Percentiles rank a stretch among this genome's conserved stretches.
Conservation (phyloP, 345 rosid species). For the Aurinia saxatilis region DNA sequence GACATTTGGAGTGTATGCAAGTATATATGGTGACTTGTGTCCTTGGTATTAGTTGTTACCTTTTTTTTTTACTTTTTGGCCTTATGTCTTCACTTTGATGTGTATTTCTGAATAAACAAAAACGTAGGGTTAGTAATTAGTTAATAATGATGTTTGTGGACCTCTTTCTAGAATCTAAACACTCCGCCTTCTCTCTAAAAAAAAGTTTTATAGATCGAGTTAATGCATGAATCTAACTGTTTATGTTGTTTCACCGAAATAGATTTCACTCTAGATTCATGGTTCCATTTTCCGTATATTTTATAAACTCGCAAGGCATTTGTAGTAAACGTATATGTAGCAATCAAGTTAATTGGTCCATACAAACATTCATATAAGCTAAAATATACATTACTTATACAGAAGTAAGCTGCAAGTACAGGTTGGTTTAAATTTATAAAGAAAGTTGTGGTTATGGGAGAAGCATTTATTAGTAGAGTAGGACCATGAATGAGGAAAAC, state of each 20-base stretch:
- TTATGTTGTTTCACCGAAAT: too few relatives aligned
- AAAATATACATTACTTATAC: neutral
- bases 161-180: too few relatives aligned
- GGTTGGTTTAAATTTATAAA: neutral
- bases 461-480: constrained; percentile 7
- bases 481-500: neutral
- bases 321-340: neutral
- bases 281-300: too few relatives aligned
- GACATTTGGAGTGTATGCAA: neutral
- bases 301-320: too few relatives aligned
- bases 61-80: constrained; percentile 2
- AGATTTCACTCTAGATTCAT: too few relatives aligned
- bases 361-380: neutral
- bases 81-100: neutral
- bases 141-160: neutral
- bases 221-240: too few relatives aligned
- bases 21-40: constrained; percentile 20
- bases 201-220: too few relatives aligned
- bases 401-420: neutral
- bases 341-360: neutral
- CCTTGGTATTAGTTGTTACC: neutral
- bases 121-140: neutral
- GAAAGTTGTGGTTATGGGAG: constrained; percentile 1
- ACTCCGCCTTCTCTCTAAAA: too few relatives aligned
- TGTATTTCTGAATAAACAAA: neutral